Conservation (phyloP, 768 basidiomycete genomes). For the Lactarius akahatsu region DNA sequence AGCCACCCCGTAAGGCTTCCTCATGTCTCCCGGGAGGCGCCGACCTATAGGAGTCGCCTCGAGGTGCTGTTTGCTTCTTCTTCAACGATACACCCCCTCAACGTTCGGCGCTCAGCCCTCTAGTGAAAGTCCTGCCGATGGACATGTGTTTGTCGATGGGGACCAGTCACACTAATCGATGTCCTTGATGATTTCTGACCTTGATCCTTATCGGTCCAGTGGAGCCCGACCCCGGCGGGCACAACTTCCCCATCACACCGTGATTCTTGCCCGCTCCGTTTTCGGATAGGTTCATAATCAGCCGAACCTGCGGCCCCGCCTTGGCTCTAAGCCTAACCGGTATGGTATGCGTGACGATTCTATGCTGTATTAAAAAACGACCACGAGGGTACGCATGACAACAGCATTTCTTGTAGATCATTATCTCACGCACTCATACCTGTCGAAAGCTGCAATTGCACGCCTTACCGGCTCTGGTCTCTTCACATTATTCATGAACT, state of each 20-base stretch:
- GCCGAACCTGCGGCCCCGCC: constrained; percentile 1
- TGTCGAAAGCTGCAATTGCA: not conserved
- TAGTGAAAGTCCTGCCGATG: not conserved
- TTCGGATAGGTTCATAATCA: constrained; percentile 10
- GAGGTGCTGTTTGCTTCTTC: constrained; percentile 13
- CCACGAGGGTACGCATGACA: constrained; percentile 25
- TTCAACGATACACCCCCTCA: constrained; percentile 5
- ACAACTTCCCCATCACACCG: constrained; percentile 13
- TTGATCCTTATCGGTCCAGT: constrained; percentile 24
- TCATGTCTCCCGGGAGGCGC: constrained; percentile 19
- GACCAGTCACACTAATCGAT: constrained; percentile 17
- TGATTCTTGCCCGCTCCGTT: constrained; percentile 12
- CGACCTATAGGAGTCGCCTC: constrained; percentile 18
- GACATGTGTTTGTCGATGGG: not conserved
- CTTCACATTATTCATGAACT: constrained; percentile 15
- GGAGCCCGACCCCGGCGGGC: constrained; percentile 5
- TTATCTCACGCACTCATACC: constrained; percentile 7
- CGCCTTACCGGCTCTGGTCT: constrained; percentile 18
- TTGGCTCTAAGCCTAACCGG: not conserved
- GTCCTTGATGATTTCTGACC: constrained; percentile 12
- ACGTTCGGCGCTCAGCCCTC: constrained; percentile 6
- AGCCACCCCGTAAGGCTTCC: constrained; percentile 27
- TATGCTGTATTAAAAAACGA: constrained; percentile 1
- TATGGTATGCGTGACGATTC: constrained; percentile 11
- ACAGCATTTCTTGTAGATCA: constrained; percentile 23